These are phyloP conservation scores for Zymoseptoria tritici DNA, from an alignment of 2,329 filamentous ascomycete species.

Conservation along the genomic window DNA sequence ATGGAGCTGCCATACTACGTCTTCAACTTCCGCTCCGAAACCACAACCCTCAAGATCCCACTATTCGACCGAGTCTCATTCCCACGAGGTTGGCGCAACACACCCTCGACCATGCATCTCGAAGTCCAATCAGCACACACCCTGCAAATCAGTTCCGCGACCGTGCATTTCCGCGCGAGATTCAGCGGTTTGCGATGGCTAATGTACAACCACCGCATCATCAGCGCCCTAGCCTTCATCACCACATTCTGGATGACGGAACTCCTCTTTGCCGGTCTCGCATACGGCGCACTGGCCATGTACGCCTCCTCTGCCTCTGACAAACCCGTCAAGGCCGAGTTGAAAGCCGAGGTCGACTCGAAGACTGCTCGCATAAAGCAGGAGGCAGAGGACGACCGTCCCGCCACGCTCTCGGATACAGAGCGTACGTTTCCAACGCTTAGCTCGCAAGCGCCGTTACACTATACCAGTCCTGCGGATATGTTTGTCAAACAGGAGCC, in stretches of 20 bases:
- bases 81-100: conserved; percentile 42
- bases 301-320: conserved; percentile 25
- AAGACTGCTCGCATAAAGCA: conserved; percentile 9
- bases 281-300: conserved; percentile 53
- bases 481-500: conserved; percentile 25
- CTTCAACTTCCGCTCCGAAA: conserved; percentile 57
- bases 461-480: conserved; percentile 17
- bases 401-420: conserved; percentile 37
- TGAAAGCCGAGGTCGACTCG: conserved; percentile 12
- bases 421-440: conserved; percentile 43
- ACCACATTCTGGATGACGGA: conserved; percentile 70
- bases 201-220: conserved; percentile 76
- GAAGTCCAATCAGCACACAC: conserved; percentile 61
- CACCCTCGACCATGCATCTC: conserved; percentile 49
- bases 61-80: conserved; percentile 73
- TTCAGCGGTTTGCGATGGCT: conserved; percentile 68
- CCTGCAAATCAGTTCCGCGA: conserved; percentile 69
- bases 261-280: conserved; percentile 56
- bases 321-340: conserved; percentile 3
- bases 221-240: conserved; percentile 62
- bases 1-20: conserved; percentile 63
- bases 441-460: conserved; percentile 36
- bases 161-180: conserved; percentile 63
- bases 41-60: conserved; percentile 54
- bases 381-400: conserved; percentile 22